Percentiles rank a stretch among this genome's conserved stretches.
phyloP scores from a whole-genome alignment of 495 filamentous ascomycete genomes.

The Trichoderma asperelloides region DNA sequence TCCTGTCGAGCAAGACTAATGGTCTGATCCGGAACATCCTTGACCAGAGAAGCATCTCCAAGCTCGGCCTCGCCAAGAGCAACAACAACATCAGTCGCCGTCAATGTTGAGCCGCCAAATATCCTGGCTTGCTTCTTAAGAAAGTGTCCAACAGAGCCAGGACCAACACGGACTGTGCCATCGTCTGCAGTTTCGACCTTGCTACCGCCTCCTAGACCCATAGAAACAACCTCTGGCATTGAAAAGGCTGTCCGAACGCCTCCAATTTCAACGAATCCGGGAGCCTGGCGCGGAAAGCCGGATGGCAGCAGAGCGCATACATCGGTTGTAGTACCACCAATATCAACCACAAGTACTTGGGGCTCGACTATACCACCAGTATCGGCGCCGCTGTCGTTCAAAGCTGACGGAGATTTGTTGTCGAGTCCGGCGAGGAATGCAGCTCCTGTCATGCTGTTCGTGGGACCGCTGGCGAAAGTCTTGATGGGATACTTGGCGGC shows the following conservation, averaged over 20 bases:
- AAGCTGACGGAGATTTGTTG: neutral
- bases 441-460: constrained; percentile 44
- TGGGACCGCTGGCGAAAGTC: constrained; percentile 44
- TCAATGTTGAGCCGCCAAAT: neutral
- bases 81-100: neutral
- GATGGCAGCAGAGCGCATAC: constrained; percentile 42
- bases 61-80: neutral
- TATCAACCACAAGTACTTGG: constrained; percentile 36
- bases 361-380: constrained; percentile 8
- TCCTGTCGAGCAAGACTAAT: neutral
- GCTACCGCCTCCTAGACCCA: constrained; percentile 47
- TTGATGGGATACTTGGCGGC: constrained; percentile 40
- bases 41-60: constrained; percentile 1
- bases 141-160: constrained; percentile 36
- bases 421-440: constrained; percentile 29
- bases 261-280: constrained; percentile 41
- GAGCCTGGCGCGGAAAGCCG: constrained; percentile 46
- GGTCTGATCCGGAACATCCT: neutral
- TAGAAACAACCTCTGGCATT: constrained; percentile 43
- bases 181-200: constrained; percentile 25
- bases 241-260: constrained; percentile 46
- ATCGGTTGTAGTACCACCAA: constrained; percentile 50
- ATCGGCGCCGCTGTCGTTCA: neutral
- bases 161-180: constrained; percentile 30
- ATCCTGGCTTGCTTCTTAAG: neutral